Evolutionary conservation across 1,284 basidiomycete genomes (phyloP), one percentile per base, ranked within the genome.

Genomic region (Ustilago vetiveriae): DNA sequence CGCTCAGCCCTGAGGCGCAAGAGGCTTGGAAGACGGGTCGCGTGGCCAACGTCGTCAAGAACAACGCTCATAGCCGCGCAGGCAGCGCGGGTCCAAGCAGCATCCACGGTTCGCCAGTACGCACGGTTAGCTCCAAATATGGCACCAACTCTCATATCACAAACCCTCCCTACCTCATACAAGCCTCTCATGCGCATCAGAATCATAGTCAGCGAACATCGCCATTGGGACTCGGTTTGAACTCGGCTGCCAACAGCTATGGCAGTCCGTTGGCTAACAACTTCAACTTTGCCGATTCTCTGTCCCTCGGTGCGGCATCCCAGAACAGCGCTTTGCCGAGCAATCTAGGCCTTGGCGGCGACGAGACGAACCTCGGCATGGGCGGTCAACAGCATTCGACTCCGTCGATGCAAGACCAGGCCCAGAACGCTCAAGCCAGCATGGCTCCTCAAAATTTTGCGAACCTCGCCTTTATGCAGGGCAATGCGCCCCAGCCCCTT

Each of bases 21-120:
- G 76, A 78, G n/a, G 73, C 74, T 3, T 77, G 69, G 68, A 75
- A 73, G 48, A 65, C 72, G n/a, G 75, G 75, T 10, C 63, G 78
- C 14, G 56, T 80, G 4, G 72, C 75, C 24, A 73, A 73, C 26
- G 69, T 75, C 4, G 68, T 80, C 40, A 78, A 78, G 67, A 64
- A 60, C 63, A 73, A 67, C 26, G 57, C 46, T 6, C 70, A 70
- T 40, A 71, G 70, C 21, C 59, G 72, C 14, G 62, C 65, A 14
- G 73, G 56, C 21, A 74, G 68, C 38, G 57, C 71, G n/a, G 66
- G 64, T 9, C 58, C 62, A n/a, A 75, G 73, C 52, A 57, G 66
- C 62, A 71, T 71, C 43, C 68, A 71, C 40, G 68, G 68, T 27
- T 65, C 62, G 29, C 68, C 68, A 37, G 68, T 71, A 9, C 56